A percentile compares a stretch with the other conserved stretches of the same genome.
These are phyloP conservation scores for Acacia acuminata DNA, from an alignment of 306 rosid species.

Conservation along the genomic window DNA sequence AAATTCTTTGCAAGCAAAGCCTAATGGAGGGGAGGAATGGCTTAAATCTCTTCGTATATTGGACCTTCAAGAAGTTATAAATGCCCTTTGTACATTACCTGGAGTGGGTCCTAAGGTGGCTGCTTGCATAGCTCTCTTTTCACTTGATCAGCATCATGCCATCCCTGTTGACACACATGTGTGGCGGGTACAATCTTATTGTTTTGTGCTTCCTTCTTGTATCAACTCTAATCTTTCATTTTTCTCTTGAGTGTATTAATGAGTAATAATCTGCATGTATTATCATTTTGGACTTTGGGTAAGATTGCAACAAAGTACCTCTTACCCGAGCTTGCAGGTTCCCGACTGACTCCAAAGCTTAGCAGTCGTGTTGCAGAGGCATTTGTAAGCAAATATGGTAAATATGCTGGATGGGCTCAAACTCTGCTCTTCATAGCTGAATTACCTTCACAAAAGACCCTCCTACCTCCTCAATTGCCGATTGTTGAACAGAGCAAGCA, in stretches of 20 bases:
- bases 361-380: conserved; percentile 83
- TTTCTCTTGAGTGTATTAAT: background rate
- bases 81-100: conserved; percentile 66
- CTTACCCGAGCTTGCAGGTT: conserved; percentile 94
- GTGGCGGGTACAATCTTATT: conserved; percentile 66
- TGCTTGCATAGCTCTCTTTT: conserved; percentile 92
- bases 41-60: conserved; percentile 70
- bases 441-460: conserved; percentile 77
- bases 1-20: conserved; percentile 62
- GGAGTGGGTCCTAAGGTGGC: conserved; percentile 99
- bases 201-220: conserved; percentile 7
- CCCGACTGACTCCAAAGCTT: conserved; percentile 74
- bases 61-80: conserved; percentile 65
- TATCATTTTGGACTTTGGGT: conserved; percentile 35
- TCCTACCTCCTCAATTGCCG: conserved; percentile 54
- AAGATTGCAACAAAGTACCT: conserved; percentile 88
- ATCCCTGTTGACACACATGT: conserved; percentile 96
- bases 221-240: background rate
- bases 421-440: conserved; percentile 88
- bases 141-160: conserved; percentile 95
- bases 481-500: conserved; percentile 41
- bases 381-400: conserved; percentile 79
- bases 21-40: conserved; percentile 85
- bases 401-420: conserved; percentile 99
- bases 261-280: conserved; percentile 28